Evolutionary conservation across 2,329 filamentous ascomycete species (phyloP), one percentile per base, ranked within the genome.

Genomic region (Sporothrix humicola): DNA sequence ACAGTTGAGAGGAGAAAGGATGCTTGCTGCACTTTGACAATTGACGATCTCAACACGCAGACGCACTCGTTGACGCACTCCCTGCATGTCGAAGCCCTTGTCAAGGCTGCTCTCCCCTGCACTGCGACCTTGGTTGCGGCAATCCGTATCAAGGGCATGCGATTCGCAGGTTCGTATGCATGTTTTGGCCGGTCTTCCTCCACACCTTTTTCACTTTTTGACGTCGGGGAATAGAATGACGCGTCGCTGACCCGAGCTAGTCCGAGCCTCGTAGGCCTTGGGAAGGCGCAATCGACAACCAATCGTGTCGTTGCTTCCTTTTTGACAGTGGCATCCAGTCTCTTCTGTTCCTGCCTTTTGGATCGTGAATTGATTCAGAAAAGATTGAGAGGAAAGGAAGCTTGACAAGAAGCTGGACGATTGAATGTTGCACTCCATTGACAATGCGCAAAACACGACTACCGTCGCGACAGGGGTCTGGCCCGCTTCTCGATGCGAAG

Each of bases 171-270:
- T 37, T 37, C 31, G 31, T 37, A 37, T 37, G 31, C 31, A 37
- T 7, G 31, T 37, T 37, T 5, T 37, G 4, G 4, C 31, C 5
- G 4, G 31, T 37, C 31, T 37, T 37, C 31, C 23, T 50, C 26
- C 13, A 46, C 63, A 37, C 63, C 31, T 68, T 37, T 37, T 37
- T 37, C 31, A 23, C 63, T 26, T 50, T 42, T 61, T 42, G 26
- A 42, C 65, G 13, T n/a, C 15, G n/a, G 13, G 15, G 23, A 13
- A 8, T 8, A 31, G 63, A 48, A 15, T 68, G 63, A 52, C 65
- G 65, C 46, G 65, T 68, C 48, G 46, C 20, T 17, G 6, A 10
- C 42, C 37, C 63, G 63, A 50, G 23, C 63, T 52, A 52, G 42
- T 66, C 59, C n/a, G 10, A 48, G 63, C 63, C 63, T 23, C 13